Conservation (phyloP, 2,329 filamentous ascomycete genomes). For the Dactylellina drechsleri region DNA sequence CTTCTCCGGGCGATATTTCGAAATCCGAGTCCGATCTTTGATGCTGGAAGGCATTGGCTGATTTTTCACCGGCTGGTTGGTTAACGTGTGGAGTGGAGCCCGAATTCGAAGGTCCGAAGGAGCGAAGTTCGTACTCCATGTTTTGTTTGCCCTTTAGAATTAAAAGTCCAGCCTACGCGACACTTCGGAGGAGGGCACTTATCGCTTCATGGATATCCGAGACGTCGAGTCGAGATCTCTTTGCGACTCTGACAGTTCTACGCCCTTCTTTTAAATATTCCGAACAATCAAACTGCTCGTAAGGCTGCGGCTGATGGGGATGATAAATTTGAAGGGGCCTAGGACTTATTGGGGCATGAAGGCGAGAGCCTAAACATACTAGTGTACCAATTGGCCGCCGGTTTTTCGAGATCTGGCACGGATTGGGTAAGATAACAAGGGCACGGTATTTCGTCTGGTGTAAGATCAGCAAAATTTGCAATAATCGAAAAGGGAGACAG, state of each 20-base stretch:
- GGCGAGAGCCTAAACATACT: background rate
- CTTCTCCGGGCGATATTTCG: conserved; percentile 28
- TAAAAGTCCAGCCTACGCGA: background rate
- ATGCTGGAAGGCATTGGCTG: conserved; percentile 23
- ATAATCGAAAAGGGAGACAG: background rate
- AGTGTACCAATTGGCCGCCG: conserved; percentile 3
- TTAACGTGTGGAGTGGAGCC: background rate
- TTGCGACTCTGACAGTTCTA: background rate
- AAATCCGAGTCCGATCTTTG: conserved; percentile 6
- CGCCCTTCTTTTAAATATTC: background rate
- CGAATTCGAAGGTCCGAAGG: conserved; percentile 7
- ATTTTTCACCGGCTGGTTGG: conserved; percentile 24
- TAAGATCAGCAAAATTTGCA: background rate
- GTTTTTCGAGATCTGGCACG: background rate
- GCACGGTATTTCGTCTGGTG: background rate
- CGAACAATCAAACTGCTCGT: background rate
- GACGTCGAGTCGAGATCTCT: background rate
- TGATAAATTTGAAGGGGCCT: background rate
- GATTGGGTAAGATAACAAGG: background rate
- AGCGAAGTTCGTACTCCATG: conserved; percentile 46
- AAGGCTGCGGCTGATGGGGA: conserved; percentile 1
- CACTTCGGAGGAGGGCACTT: background rate
- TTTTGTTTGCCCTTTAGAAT: conserved; percentile 1
- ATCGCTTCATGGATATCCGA: background rate
- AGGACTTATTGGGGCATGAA: conserved; percentile 9